Conservation (phyloP, 495 filamentous ascomycete genomes). For the Penicillium argentinense region DNA sequence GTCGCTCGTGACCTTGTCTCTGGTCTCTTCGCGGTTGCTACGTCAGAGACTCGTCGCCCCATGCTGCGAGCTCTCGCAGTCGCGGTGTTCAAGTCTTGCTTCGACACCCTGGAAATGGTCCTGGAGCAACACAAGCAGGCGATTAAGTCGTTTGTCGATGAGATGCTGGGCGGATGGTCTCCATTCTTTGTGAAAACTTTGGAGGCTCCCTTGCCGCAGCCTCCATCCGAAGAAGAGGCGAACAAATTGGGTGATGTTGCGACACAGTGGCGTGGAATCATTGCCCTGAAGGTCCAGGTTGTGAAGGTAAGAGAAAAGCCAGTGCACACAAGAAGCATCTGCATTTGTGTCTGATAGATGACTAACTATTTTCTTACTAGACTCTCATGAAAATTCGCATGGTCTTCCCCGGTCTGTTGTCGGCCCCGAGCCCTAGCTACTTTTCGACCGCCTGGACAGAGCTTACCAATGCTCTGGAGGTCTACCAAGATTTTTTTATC, state of each 20-base stretch:
- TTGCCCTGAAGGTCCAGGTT: slow-evolving; percentile 84
- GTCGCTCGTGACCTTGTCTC: slow-evolving; percentile 81
- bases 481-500: slow-evolving; percentile 82
- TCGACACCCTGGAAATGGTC: slow-evolving; percentile 94
- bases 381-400: slow-evolving; percentile 85
- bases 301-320: slow-evolving; percentile 76
- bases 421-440: slow-evolving; percentile 71
- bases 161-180: slow-evolving; percentile 76
- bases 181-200: slow-evolving; percentile 80
- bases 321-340: no score
- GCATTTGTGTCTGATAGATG: not conserved
- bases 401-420: slow-evolving; percentile 79
- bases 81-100: slow-evolving; percentile 82
- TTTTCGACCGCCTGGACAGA: slow-evolving; percentile 89
- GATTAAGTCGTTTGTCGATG: slow-evolving; percentile 85
- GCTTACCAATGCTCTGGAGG: slow-evolving; percentile 63
- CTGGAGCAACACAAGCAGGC: slow-evolving; percentile 83
- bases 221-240: slow-evolving; percentile 57
- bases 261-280: slow-evolving; percentile 68
- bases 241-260: slow-evolving; percentile 45
- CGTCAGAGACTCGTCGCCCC: slow-evolving; percentile 69
- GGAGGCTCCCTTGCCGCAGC: slow-evolving; percentile 66
- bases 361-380: slow-evolving; percentile 35
- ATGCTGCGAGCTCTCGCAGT: slow-evolving; percentile 79
- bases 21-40: slow-evolving; percentile 77